Base-by-base conservation (phyloP, 2,329 filamentous ascomycete genomes). In the Dactylellina leptospora region DNA sequence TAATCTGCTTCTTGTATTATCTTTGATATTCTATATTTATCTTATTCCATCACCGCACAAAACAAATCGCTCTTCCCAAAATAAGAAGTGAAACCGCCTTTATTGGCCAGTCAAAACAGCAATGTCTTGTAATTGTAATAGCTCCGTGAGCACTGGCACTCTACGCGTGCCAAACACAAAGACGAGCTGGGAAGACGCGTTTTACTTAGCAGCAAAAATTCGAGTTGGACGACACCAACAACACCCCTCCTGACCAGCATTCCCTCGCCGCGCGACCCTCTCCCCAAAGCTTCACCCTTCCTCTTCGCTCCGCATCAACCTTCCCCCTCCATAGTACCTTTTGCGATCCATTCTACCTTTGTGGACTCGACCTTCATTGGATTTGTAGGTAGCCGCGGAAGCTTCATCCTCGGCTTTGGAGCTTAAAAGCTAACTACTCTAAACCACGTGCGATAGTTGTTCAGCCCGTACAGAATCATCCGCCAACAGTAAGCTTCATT, bases 401-500 rank as follows among this genome's bases (percentile, higher is more conserved):
- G 23, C n/a, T 36, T 13, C 28, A 30, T n/a, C 9, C 33, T 56
- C 16, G n/a, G 18, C 42, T 16, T 55, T 28, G 28, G 22, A 38
- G 30, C 36, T 36, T 11, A 50, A 48, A 56, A 40, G 50, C 6
- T n/a, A n/a, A n/a, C n/a, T n/a, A 56, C 56, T 23, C 20, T 25
- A 40, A 30, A 47, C n/a, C 22, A 20, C 16, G 13, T 30, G 25
- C 18, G 23, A 16, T 11, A 40, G 8, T 28, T 28, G n/a, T 40
- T n/a, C 36, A 27, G 11, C 44, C 45, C 20, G 53, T 42, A 45
- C 40, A 42, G 48, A 23, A 71, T 23, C 58, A n/a, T n/a, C 23
- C 36, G 5, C 28, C 58, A 71, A 53, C 8, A 71, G 66, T 71
- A 71, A 63, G 66, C 66, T 59, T 36, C 58, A 53, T 63, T 47